phyloP scores from a whole-genome alignment of 768 basidiomycete genomes.

The Suillus hirtellus region DNA sequence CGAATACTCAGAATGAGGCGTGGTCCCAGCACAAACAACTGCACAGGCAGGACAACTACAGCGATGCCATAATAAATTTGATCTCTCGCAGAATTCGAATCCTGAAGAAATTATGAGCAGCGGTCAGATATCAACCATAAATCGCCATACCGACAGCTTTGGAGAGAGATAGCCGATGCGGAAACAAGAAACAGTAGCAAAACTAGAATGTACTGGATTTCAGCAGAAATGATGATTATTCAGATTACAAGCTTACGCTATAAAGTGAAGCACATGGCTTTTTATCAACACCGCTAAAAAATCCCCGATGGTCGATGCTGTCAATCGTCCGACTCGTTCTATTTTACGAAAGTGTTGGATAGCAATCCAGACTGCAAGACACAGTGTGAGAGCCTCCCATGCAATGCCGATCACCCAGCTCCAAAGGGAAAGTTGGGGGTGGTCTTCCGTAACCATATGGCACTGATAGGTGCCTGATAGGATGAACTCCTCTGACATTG shows the following conservation, averaged over 20 bases:
- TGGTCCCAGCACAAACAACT: not conserved
- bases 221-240: not conserved
- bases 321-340: not conserved
- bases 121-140: not conserved
- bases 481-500: not conserved
- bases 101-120: not conserved
- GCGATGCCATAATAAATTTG: not conserved
- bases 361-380: not conserved
- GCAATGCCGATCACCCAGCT: not conserved
- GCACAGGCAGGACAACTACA: not conserved
- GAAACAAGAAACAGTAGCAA: not conserved
- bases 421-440: not conserved
- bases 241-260: not conserved
- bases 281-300: not conserved
- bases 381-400: not conserved
- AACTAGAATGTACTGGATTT: not conserved
- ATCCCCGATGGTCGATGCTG: not conserved
- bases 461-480: not conserved
- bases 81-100: not conserved
- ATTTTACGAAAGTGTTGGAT: not conserved
- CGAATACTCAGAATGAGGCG: not conserved
- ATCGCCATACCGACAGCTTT: not conserved
- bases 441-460: not conserved
- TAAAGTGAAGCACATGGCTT: not conserved
- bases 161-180: not conserved